Evolutionary conservation across 768 basidiomycete genomes (phyloP).

Genomic region (Galerina marginata): DNA sequence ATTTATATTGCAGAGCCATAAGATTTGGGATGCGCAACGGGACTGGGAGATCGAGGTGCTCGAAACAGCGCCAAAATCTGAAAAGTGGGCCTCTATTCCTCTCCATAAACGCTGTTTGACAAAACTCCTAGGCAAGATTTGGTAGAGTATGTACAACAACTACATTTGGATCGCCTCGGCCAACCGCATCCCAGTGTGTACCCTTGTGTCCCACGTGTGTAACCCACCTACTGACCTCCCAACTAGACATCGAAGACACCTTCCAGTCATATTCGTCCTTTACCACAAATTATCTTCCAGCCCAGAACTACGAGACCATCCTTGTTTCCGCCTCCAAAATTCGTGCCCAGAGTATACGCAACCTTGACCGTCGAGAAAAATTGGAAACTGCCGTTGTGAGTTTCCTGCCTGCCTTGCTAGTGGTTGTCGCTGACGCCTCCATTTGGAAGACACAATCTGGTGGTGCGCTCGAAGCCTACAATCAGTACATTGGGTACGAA

Average conservation of each 20-base stretch:
- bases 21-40: constrained; percentile 72
- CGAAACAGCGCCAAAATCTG: constrained; percentile 47
- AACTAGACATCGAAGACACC: constrained; percentile 78
- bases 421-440: background rate
- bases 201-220: background rate
- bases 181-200: constrained; percentile 76
- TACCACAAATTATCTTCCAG: constrained; percentile 77
- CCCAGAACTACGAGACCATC: constrained; percentile 76
- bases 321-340: constrained; percentile 81
- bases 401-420: background rate
- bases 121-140: constrained; percentile 42
- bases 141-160: constrained; percentile 55
- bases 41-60: constrained; percentile 79
- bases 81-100: constrained; percentile 44
- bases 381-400: constrained; percentile 67
- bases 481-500: constrained; percentile 67
- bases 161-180: constrained; percentile 70
- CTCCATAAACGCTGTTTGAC: constrained; percentile 8
- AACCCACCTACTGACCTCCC: background rate
- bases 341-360: constrained; percentile 61
- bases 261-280: constrained; percentile 89
- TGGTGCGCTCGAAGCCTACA: constrained; percentile 63
- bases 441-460: constrained; percentile 38
- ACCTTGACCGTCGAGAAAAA: constrained; percentile 66
- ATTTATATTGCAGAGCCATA: constrained; percentile 55